Evolutionary conservation across 306 rosid species (phyloP).

Genomic region (Trifolium subterraneum): DNA sequence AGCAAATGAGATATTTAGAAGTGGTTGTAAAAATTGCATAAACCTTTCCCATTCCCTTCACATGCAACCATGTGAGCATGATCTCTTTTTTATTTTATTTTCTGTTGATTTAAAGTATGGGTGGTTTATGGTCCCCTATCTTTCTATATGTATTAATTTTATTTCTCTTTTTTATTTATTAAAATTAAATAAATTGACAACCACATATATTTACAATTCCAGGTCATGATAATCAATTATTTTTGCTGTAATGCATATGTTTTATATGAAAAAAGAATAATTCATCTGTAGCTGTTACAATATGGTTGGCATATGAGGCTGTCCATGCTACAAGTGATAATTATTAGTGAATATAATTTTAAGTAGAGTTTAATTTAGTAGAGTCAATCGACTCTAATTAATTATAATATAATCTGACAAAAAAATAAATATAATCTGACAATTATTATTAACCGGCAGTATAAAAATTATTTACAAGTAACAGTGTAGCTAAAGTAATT

Average conservation of each 20-base stretch:
- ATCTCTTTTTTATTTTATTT: slow-evolving; percentile 59
- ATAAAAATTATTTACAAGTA: too few species aligned
- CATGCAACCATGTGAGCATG: slow-evolving; percentile 88
- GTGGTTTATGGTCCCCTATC: slow-evolving; percentile 95
- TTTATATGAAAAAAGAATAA: slow-evolving; percentile 38
- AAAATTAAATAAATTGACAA: slow-evolving; percentile 26
- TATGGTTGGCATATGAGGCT: slow-evolving; percentile 42
- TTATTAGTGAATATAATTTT: neutral
- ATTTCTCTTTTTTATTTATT: slow-evolving; percentile 32
- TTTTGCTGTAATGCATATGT: slow-evolving; percentile 42
- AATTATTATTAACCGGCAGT: too few species aligned
- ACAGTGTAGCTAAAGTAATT: too few species aligned
- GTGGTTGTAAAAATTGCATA: slow-evolving; percentile 39
- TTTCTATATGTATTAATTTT: slow-evolving; percentile 50
- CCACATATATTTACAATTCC: slow-evolving; percentile 36
- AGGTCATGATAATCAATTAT: slow-evolving; percentile 50
- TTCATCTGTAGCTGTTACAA: slow-evolving; percentile 34
- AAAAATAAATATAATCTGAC: too few species aligned
- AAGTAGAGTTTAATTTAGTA: neutral
- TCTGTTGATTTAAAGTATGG: slow-evolving; percentile 81
- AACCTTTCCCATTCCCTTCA: slow-evolving; percentile 65
- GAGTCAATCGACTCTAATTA: too few species aligned
- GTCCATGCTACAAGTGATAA: neutral
- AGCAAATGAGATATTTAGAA: slow-evolving; percentile 22
- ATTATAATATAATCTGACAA: too few species aligned